Percentiles rank a stretch among this genome's conserved stretches.
Evolutionary conservation across 208 protist genomes (phyloP).

Genomic region (Leishmania turanica): DNA sequence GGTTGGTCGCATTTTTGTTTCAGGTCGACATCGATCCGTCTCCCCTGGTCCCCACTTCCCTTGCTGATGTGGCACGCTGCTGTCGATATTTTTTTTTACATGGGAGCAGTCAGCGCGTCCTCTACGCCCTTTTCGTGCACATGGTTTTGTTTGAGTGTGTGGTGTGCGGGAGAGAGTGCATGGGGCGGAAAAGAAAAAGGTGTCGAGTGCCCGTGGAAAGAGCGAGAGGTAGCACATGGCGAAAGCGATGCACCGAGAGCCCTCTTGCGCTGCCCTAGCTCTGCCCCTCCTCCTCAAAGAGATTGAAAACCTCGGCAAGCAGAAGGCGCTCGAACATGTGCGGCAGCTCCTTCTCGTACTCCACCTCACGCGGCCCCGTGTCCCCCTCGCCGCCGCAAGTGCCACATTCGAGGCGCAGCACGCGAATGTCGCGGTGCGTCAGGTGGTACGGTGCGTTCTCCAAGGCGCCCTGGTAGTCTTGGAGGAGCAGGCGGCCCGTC

Average conservation of each 20-base stretch:
- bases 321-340: conserved; percentile 78
- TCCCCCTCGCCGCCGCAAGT: conserved; percentile 33
- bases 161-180: not conserved
- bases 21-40: no score
- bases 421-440: conserved; percentile 75
- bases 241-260: not conserved
- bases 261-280: not conserved
- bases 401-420: conserved; percentile 71
- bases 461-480: conserved; percentile 64
- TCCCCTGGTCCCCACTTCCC: not conserved
- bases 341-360: conserved; percentile 76
- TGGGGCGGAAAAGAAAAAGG: no score
- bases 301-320: conserved; percentile 67
- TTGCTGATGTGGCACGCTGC: not conserved
- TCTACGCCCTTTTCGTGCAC: not conserved
- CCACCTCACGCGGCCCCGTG: conserved; percentile 36
- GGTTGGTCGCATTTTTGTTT: no score
- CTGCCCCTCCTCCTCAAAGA: conserved; percentile 55
- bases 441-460: conserved; percentile 80
- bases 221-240: not conserved
- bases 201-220: not conserved
- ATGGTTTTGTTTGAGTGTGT: not conserved
- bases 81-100: not conserved
- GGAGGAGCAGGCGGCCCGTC: conserved; percentile 61
- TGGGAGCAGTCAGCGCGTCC: not conserved